Percentiles rank a stretch among this genome's conserved stretches.
phyloP scores from a whole-genome alignment of 768 basidiomycete genomes.

The Mycena olivaceomarginata region DNA sequence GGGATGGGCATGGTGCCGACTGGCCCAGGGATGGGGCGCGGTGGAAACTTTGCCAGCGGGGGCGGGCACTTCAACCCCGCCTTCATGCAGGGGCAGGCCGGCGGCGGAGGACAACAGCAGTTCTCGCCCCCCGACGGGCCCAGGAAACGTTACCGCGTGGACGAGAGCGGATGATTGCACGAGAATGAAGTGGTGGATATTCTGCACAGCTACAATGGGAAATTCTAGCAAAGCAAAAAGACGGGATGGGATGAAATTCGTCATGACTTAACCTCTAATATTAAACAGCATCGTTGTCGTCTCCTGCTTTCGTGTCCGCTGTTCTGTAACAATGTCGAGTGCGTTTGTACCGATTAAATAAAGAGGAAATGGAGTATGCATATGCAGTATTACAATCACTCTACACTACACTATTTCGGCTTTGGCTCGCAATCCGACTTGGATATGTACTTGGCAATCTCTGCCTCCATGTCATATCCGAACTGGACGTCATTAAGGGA shows the following conservation, averaged over 20 bases:
- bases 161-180: constrained; percentile 64
- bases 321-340: constrained; percentile 27
- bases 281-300: constrained; percentile 35
- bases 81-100: constrained; percentile 73
- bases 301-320: constrained; percentile 29
- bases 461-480: constrained; percentile 52
- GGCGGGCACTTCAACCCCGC: constrained; percentile 86
- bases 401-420: constrained; percentile 21
- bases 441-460: constrained; percentile 48
- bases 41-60: constrained; percentile 64
- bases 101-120: constrained; percentile 55
- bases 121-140: constrained; percentile 63
- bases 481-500: constrained; percentile 51
- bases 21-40: constrained; percentile 60
- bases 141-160: constrained; percentile 73
- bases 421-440: constrained; percentile 38
- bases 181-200: background rate
- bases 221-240: constrained; percentile 10
- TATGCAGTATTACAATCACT: constrained; percentile 13
- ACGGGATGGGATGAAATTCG: constrained; percentile 36
- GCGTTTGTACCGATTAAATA: constrained; percentile 23
- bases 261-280: constrained; percentile 43
- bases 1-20: constrained; percentile 73
- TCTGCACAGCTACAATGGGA: background rate
- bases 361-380: constrained; percentile 23